Evolutionary conservation across 805 yeast species (phyloP), one percentile per base, ranked within the genome.

Genomic region (Schizosaccharomyces lindneri): DNA sequence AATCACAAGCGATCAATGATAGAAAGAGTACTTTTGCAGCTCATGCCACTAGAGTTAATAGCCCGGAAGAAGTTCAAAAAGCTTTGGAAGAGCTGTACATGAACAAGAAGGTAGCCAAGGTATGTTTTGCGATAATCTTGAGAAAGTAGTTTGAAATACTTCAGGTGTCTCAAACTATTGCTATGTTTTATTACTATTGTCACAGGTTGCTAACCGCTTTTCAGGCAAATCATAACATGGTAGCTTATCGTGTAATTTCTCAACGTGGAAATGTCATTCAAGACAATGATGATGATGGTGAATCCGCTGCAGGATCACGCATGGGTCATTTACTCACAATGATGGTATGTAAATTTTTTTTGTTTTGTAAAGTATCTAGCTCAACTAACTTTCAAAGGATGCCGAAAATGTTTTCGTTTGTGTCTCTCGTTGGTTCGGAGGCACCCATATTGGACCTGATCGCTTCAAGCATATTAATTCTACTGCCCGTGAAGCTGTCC

Each of bases 261-360:
- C 24, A 19, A n/a, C 43, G 29, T 24, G 48, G 51, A n/a, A 31
- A 43, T 41, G 46, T 27, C 41, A 27, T 62, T 19, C 15, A 41
- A 64, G 97, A 93, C 67, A 88, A 86, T 66, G 97, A 93, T 68
- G 97, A 93, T 70, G 98, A 90, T 69, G 98, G 98, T 2, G 98
- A 93, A 69, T 78, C 94, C 0, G 97, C 97, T 0, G 95, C 97
- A 0, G 98, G 98, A 72, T 43, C 36, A 6, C 60, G 63, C 41
- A 19, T 29, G 43, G 51, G 21, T 27, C 31, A 31, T 32, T 29
- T 48, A 55, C 32, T 55, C 29, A n/a, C 63, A 64, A 60, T 65
- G 24, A 66, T 62, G 65, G 65, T 63, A 57, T n/a, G 64, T 43
- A 19, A 3, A 1, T 19, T 19, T 29, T 2, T 48, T 11, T 17